Evolutionary conservation across 2,329 filamentous ascomycete species (phyloP).

Genomic region (Tolypocladium tundrense): DNA sequence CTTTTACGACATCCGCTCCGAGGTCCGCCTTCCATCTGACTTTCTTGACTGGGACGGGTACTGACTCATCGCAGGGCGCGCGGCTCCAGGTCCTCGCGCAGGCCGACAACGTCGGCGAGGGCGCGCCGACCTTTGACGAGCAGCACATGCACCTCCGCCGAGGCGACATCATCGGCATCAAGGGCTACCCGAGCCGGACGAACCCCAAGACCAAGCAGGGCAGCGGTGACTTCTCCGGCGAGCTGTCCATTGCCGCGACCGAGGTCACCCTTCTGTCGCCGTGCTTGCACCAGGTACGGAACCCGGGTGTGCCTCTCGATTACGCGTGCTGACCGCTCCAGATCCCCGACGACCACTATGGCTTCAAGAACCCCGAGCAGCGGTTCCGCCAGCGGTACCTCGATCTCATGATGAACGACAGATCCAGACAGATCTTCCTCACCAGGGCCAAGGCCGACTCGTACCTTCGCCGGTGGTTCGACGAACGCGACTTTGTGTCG

Average conservation of each 20-base stretch:
- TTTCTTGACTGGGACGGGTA: too few relatives aligned
- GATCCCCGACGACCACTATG: slow-evolving; percentile 75
- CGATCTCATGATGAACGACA: slow-evolving; percentile 94
- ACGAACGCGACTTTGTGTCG: slow-evolving; percentile 79
- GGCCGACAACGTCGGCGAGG: slow-evolving; percentile 62
- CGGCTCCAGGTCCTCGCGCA: slow-evolving; percentile 92
- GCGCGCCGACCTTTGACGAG: slow-evolving; percentile 60
- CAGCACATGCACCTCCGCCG: slow-evolving; percentile 84
- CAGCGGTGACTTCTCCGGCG: slow-evolving; percentile 56
- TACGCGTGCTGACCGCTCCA: slow-evolving; percentile 27
- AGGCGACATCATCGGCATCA: slow-evolving; percentile 72
- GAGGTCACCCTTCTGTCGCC: slow-evolving; percentile 81
- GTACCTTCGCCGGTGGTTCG: slow-evolving; percentile 83
- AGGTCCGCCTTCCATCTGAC: slow-evolving; percentile 10
- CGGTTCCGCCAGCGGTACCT: slow-evolving; percentile 89
- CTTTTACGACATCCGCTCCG: slow-evolving; percentile 63
- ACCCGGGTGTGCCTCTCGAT: accelerated
- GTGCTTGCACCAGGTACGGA: slow-evolving; percentile 61
- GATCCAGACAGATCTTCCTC: slow-evolving; percentile 71
- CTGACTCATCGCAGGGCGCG: slow-evolving; percentile 28
- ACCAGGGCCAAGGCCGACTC: slow-evolving; percentile 79
- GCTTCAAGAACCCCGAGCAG: slow-evolving; percentile 91
- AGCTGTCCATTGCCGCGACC: slow-evolving; percentile 86
- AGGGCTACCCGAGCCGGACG: slow-evolving; percentile 43
- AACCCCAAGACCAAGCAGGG: slow-evolving; percentile 82